A percentile compares a stretch with the other conserved stretches of the same genome.
Conservation (phyloP, 2,329 filamentous ascomycete species). For the Fusarium beomiforme region DNA sequence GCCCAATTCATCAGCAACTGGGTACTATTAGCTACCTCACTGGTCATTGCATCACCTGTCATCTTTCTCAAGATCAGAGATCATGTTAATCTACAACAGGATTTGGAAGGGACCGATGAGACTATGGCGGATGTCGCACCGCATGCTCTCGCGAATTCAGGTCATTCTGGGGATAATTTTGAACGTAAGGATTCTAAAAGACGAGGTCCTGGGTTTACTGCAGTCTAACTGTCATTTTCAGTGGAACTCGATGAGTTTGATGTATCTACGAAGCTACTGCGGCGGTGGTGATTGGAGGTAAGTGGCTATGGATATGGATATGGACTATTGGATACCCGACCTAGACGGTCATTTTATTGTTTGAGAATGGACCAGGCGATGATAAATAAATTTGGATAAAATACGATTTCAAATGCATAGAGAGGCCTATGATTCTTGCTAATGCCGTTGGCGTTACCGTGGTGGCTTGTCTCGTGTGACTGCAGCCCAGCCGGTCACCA, state of each 20-base stretch:
- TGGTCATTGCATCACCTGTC: constrained; percentile 81
- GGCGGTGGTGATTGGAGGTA: not conserved
- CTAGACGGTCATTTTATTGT: no score
- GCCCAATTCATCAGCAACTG: constrained; percentile 77
- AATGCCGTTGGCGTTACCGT: no score
- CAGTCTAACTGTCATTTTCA: constrained; percentile 6
- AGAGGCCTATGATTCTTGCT: not conserved
- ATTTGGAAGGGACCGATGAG: constrained; percentile 86
- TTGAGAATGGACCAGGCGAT: accelerated
- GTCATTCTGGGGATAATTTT: not conserved
- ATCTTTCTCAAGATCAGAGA: constrained; percentile 83
- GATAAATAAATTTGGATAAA: no score
- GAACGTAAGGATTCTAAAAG: constrained; percentile 1
- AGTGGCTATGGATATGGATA: accelerated
- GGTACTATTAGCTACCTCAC: constrained; percentile 76
- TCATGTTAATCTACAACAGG: constrained; percentile 78
- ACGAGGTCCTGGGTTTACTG: not conserved
- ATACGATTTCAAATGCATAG: not conserved
- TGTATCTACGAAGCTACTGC: not conserved
- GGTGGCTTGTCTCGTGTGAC: not conserved
- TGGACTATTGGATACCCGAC: not conserved
- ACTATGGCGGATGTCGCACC: constrained; percentile 73
- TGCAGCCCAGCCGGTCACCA: accelerated
- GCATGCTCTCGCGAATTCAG: not conserved
- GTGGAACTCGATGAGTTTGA: not conserved